Percentiles rank a stretch among this genome's conserved stretches.
Evolutionary conservation across 306 rosid genomes (phyloP).

Genomic region (Malus asiatica): DNA sequence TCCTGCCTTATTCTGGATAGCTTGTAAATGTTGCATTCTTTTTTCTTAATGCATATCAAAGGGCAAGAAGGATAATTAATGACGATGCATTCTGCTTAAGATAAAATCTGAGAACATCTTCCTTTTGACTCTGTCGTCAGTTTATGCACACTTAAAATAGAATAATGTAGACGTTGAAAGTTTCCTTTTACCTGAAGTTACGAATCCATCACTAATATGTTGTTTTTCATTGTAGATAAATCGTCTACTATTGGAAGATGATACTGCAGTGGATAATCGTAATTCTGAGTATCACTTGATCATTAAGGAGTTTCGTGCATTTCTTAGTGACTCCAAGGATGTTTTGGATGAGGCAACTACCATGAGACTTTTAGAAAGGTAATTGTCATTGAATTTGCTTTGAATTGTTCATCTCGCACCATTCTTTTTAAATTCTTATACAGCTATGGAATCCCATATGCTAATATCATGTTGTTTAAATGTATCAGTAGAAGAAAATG

Average conservation of each 20-base stretch:
- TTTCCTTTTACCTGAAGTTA: not conserved
- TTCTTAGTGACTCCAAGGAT: slow-evolving; percentile 90
- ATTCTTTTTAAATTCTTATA: not conserved
- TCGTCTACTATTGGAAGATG: slow-evolving; percentile 91
- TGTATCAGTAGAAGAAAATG: too few species aligned
- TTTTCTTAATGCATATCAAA: not conserved
- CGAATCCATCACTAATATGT: not conserved
- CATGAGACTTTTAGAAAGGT: slow-evolving; percentile 91
- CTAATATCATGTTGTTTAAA: not conserved
- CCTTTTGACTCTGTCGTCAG: not conserved
- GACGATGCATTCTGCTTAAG: not conserved
- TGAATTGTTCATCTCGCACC: not conserved
- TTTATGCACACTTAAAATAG: not conserved
- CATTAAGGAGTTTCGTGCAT: slow-evolving; percentile 81
- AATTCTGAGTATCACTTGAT: slow-evolving; percentile 71
- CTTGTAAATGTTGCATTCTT: not conserved
- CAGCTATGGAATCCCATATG: not conserved
- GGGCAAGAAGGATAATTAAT: not conserved
- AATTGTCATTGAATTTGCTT: slow-evolving; percentile 17
- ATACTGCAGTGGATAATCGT: slow-evolving; percentile 55
- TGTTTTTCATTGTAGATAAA: slow-evolving; percentile 51
- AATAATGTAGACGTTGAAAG: not conserved
- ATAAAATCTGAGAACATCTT: not conserved
- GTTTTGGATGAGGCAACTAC: slow-evolving; percentile 93
- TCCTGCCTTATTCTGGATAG: not conserved